Percentiles rank a stretch among this genome's conserved stretches.
These are phyloP conservation scores for Sporothrix variecibatus DNA, from an alignment of 2,329 filamentous ascomycete species.

Conservation along the genomic window DNA sequence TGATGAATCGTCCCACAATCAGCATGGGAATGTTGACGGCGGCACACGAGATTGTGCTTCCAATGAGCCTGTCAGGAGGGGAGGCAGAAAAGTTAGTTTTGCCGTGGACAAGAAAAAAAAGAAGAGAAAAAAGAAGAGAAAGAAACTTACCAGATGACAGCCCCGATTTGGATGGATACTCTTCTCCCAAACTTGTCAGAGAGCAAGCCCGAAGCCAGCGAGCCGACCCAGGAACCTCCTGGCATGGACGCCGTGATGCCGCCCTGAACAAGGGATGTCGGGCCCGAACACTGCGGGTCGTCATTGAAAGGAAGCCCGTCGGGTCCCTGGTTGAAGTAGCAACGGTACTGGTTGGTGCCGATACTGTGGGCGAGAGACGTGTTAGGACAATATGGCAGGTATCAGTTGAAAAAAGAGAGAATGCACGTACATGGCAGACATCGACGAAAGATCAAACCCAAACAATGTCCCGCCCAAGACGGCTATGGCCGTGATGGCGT, in stretches of 20 bases:
- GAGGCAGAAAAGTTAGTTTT: not conserved
- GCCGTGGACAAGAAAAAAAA: not conserved
- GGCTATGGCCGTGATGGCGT: slow-evolving; percentile 46
- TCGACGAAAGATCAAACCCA: slow-evolving; percentile 48
- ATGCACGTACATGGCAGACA: slow-evolving; percentile 43
- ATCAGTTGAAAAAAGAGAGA: too few relatives aligned
- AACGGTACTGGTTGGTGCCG: slow-evolving; percentile 45
- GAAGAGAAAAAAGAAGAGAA: not conserved
- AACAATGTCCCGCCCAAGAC: slow-evolving; percentile 46
- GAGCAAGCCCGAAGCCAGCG: slow-evolving; percentile 59
- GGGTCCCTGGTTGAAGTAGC: slow-evolving; percentile 47
- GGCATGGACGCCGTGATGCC: slow-evolving; percentile 72
- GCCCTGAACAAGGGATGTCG: slow-evolving; percentile 46
- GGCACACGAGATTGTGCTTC: slow-evolving; percentile 50
- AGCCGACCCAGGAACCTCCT: slow-evolving; percentile 68
- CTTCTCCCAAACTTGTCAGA: slow-evolving; percentile 56
- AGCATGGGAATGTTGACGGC: slow-evolving; percentile 55
- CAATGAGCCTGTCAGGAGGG: slow-evolving; percentile 41
- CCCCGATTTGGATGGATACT: slow-evolving; percentile 53
- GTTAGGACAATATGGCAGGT: not conserved
- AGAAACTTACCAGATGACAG: slow-evolving; percentile 53
- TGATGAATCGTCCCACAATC: slow-evolving; percentile 68
- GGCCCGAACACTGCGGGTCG: slow-evolving; percentile 21
- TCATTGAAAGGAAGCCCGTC: slow-evolving; percentile 30
- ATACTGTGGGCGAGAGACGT: slow-evolving; percentile 30